Conservation (phyloP, 2,329 filamentous ascomycete species). For the Venturia oleaginea region DNA sequence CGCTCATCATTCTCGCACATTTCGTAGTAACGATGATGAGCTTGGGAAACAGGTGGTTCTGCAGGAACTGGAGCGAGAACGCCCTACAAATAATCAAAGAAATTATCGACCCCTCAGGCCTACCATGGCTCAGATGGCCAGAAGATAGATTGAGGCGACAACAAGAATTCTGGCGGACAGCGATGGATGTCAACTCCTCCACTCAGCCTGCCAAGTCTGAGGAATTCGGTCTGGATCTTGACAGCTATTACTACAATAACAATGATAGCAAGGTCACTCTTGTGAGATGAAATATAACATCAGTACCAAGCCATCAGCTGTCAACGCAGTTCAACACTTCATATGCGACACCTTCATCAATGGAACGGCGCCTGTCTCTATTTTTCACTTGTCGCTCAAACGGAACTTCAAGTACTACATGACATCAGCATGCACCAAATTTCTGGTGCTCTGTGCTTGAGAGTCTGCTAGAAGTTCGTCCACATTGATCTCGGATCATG, state of each 20-base stretch:
- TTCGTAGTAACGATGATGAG: not conserved
- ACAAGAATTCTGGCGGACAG: not conserved
- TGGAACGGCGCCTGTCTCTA: no score
- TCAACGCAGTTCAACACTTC: no score
- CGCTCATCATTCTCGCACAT: conserved; percentile 5
- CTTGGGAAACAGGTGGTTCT: conserved; percentile 7
- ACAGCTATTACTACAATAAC: not conserved
- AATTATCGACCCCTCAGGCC: not conserved
- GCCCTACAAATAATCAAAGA: conserved; percentile 3
- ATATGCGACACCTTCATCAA: no score
- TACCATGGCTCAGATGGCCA: conserved; percentile 5
- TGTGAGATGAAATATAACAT: not conserved
- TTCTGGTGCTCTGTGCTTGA: no score
- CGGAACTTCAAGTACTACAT: no score
- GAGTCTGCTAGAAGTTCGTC: no score
- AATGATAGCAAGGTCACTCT: not conserved
- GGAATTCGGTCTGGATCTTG: not conserved
- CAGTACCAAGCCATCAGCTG: no score
- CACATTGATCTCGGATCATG: no score
- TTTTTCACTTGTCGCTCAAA: no score
- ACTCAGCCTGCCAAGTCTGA: not conserved
- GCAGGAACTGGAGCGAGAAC: not conserved
- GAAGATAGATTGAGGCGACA: conserved; percentile 5
- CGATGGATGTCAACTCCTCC: not conserved
- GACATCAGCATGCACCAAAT: no score